Base-by-base conservation (phyloP, 2,329 filamentous ascomycete genomes). In the Mollisiaceae sp. region DNA sequence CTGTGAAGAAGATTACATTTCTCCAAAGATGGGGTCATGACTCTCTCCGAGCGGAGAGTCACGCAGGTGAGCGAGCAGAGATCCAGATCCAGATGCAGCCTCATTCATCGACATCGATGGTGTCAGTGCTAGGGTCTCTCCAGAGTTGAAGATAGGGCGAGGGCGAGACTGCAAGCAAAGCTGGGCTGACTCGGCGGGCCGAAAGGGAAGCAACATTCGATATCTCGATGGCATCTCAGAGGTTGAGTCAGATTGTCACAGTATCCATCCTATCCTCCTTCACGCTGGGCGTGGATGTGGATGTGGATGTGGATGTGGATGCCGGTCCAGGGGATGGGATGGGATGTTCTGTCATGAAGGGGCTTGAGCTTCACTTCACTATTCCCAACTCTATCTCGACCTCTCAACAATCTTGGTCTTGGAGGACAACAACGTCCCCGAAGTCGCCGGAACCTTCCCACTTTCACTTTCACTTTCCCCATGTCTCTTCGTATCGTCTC, bases 281-380 rank as follows among this genome's bases (percentile, higher is more conserved):
- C 38, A 14, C 8, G 38, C 3, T 43, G 11, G 12, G 41, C 41
- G 15, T 43, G 41, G 45, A 50, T 50, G 45, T n/a, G n/a, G n/a
- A n/a, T n/a, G n/a, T n/a, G n/a, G n/a, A n/a, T n/a, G n/a, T 43
- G 11, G 12, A 15, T 15, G 15, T 43, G 41, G 45, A 50, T 50
- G 45, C 22, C 45, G 11, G 12, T 50, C 45, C 45, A 50, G 45
- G 45, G 45, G 12, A n/a, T n/a, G n/a, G n/a, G n/a, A n/a, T n/a
- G n/a, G n/a, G n/a, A 50, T n/a, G 8, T 22, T 50, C 45, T 54
- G 50, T 54, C 50, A 35, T 52, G 47, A 52, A 52, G 47, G 47
- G 47, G 47, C 24, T 24, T 52, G 24, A 52, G 47, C 47, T n/a
- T 22, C 24, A 14, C 22, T 50, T 27, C 24, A 14, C 22, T 54